phyloP scores from a whole-genome alignment of 495 filamentous ascomycete species.

The Glarea lozoyensis region DNA sequence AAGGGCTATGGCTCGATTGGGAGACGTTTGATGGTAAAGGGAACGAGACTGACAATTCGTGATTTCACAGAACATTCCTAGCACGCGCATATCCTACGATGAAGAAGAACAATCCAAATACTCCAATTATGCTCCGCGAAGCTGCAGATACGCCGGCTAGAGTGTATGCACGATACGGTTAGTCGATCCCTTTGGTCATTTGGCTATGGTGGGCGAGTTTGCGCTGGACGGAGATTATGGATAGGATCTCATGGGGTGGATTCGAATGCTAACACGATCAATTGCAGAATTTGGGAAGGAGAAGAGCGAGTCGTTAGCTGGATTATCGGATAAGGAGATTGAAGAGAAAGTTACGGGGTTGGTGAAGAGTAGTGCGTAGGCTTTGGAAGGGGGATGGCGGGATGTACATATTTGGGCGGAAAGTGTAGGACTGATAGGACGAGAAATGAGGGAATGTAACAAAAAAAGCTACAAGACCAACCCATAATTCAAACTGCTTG shows the following conservation, averaged over 20 bases:
- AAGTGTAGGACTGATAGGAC: background rate
- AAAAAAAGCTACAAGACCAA: no score
- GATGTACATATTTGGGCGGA: slow-evolving; percentile 13
- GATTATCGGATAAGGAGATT: slow-evolving; percentile 83
- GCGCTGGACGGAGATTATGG: no score
- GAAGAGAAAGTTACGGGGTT: slow-evolving; percentile 78
- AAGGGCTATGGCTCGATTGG: background rate
- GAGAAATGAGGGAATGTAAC: background rate
- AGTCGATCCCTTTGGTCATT: slow-evolving; percentile 23
- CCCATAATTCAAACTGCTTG: no score
- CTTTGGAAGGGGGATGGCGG: background rate
- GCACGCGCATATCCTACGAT: slow-evolving; percentile 90
- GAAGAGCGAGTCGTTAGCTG: slow-evolving; percentile 67
- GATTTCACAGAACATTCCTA: slow-evolving; percentile 65
- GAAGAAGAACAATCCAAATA: slow-evolving; percentile 98
- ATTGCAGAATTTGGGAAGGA: slow-evolving; percentile 90
- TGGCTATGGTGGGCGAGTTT: no score
- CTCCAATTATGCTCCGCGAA: slow-evolving; percentile 90
- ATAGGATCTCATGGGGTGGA: background rate
- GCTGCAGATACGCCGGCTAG: slow-evolving; percentile 70
- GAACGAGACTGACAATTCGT: background rate
- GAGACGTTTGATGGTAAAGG: background rate
- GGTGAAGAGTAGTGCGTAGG: slow-evolving; percentile 46
- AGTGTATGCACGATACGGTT: slow-evolving; percentile 91
- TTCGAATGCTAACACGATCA: slow-evolving; percentile 2